These are phyloP conservation scores for Acer negundo DNA, from an alignment of 345 rosid genomes.

Conservation along the genomic window DNA sequence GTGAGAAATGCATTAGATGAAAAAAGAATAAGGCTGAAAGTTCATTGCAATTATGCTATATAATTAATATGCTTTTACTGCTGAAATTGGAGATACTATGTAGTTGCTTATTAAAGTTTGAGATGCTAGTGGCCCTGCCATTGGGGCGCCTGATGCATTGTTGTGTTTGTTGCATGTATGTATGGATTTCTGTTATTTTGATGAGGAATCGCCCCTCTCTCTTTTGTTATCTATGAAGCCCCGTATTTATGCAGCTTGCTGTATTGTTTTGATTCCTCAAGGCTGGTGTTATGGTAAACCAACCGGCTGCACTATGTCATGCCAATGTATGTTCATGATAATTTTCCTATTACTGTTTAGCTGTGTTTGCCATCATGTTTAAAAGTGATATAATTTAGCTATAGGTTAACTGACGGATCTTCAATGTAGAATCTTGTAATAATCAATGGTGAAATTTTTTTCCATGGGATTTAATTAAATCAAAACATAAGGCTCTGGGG, in stretches of 20 bases:
- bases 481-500: too few relatives aligned
- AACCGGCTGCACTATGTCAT: neutral
- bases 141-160: neutral
- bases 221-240: neutral
- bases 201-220: neutral
- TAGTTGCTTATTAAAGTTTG: constrained; percentile 1
- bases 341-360: neutral
- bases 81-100: neutral
- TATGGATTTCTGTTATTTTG: neutral
- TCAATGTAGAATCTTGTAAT: too few relatives aligned
- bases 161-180: neutral
- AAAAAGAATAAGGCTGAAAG: neutral
- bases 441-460: too few relatives aligned
- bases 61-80: neutral
- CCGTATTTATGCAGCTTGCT: neutral
- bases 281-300: neutral
- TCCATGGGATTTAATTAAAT: too few relatives aligned
- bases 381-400: neutral
- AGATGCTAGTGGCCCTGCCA: neutral
- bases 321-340: neutral
- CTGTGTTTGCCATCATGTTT: neutral
- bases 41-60: neutral
- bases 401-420: neutral
- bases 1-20: neutral
- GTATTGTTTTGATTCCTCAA: neutral